Evolutionary conservation across 805 yeast genomes (phyloP).

Genomic region (Wickerhamia fluorescens): DNA sequence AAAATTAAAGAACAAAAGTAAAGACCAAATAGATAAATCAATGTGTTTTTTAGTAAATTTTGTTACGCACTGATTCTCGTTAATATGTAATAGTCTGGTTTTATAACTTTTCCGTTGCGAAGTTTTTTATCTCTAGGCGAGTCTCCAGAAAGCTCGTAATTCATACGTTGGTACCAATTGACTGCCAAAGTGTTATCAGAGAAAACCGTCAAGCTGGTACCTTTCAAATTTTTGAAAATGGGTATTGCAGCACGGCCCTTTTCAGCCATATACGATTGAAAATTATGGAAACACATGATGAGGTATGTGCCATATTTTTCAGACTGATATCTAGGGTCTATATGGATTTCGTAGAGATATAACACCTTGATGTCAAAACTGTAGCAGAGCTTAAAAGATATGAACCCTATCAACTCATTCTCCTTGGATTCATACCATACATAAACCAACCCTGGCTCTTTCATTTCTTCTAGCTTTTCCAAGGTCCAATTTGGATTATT

Average conservation of each 20-base stretch:
- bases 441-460: constrained; percentile 41
- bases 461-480: constrained; percentile 39
- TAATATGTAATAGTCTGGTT: constrained; percentile 39
- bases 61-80: constrained; percentile 1
- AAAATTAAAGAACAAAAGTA: constrained; percentile 3
- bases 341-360: constrained; percentile 54
- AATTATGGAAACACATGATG: constrained; percentile 27
- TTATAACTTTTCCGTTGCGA: constrained; percentile 31
- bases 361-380: constrained; percentile 31
- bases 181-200: constrained; percentile 36
- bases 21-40: background rate
- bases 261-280: constrained; percentile 11
- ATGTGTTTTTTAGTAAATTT: constrained; percentile 1
- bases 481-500: constrained; percentile 34
- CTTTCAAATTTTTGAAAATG: constrained; percentile 11
- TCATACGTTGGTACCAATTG: constrained; percentile 35
- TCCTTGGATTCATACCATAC: constrained; percentile 19
- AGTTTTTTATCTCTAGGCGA: constrained; percentile 40
- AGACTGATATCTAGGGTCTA: constrained; percentile 27
- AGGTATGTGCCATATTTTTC: constrained; percentile 32
- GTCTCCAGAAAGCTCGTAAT: constrained; percentile 30
- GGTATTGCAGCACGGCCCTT: background rate
- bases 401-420: constrained; percentile 30
- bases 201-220: constrained; percentile 45
- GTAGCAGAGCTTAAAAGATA: constrained; percentile 39